Conservation (phyloP, 2,329 filamentous ascomycete species). For the Paracamarosporium sp. region DNA sequence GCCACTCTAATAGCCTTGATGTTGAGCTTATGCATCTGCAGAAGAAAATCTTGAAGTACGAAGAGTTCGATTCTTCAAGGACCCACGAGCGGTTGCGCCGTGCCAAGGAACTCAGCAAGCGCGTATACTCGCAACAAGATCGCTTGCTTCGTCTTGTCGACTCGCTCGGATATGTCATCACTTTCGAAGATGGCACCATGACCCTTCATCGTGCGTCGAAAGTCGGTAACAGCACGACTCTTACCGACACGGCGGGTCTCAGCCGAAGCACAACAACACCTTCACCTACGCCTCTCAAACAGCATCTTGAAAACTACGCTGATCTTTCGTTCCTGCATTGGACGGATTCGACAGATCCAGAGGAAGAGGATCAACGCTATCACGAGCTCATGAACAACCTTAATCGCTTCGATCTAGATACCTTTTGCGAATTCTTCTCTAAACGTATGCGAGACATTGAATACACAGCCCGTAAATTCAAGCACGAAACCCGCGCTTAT, state of each 20-base stretch:
- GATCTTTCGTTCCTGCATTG: slow-evolving; percentile 82
- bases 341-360: slow-evolving; percentile 72
- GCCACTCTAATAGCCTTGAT: slow-evolving; percentile 77
- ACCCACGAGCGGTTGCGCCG: slow-evolving; percentile 74
- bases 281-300: slow-evolving; percentile 61
- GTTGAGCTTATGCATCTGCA: slow-evolving; percentile 75
- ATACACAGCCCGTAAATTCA: slow-evolving; percentile 89
- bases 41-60: slow-evolving; percentile 65
- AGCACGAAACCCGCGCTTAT: slow-evolving; percentile 85
- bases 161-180: slow-evolving; percentile 82
- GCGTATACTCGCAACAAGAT: slow-evolving; percentile 83
- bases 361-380: slow-evolving; percentile 76
- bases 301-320: slow-evolving; percentile 64
- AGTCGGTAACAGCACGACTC: slow-evolving; percentile 56
- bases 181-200: slow-evolving; percentile 75
- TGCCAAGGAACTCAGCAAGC: slow-evolving; percentile 83
- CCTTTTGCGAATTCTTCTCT: slow-evolving; percentile 82
- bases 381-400: slow-evolving; percentile 75
- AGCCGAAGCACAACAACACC: slow-evolving; percentile 62
- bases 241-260: slow-evolving; percentile 49
- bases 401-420: slow-evolving; percentile 81
- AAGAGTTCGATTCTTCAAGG: slow-evolving; percentile 56
- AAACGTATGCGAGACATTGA: slow-evolving; percentile 94
- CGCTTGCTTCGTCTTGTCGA: slow-evolving; percentile 84
- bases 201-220: slow-evolving; percentile 74